Base-by-base conservation (phyloP, 2,329 filamentous ascomycete species). In the Talaromyces sp. region DNA sequence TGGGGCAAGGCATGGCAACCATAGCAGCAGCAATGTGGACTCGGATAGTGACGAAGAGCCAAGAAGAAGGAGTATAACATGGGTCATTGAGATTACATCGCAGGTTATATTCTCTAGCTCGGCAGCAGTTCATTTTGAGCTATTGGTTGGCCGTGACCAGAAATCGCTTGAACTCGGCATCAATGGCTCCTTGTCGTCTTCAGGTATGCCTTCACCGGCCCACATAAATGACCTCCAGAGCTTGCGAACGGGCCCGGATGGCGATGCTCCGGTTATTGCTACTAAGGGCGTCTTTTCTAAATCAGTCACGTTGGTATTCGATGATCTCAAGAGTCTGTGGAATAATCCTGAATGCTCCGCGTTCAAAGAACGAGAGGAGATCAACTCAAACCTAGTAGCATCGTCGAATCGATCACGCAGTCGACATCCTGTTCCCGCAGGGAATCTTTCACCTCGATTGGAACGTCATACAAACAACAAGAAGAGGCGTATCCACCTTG, bases 21-120 rank as follows among this genome's bases (percentile, higher is more conserved):
- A 52, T 41, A 73, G 72, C 55, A 79, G 35, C 10, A 52, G 48
- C 35, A 37, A 52, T 19, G 65, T 59, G 35, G 65, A 60, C n/a
- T 58, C 66, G 6, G 64, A 66, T 17, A 76, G 73, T 1, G 39
- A 40, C 8, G 33, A 52, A 31, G 48, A 52, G 28, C 7, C 21
- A 28, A 25, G 35, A 28, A 71, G 75, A 48, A 78, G 83, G 60
- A 87, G 81, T 61, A 84, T 88, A 56, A 88, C 86, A 21, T 99
- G 94, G 94, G 80, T 97, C 56, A 84, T 99, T 46, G 94, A 99
- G 75, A 84, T 99, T 45, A 80, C 90, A 37, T 96, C 91, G 15
- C 94, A 99, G 74, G 89, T 97, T 62, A 85, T 99, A 50, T 99
- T 99, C 72, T 97, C 94, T 2, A 86, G 84, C 28, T 91, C 89